Percentiles rank a stretch among this genome's conserved stretches.
Evolutionary conservation across 768 basidiomycete genomes (phyloP).

Genomic region (Dioszegia crocea): DNA sequence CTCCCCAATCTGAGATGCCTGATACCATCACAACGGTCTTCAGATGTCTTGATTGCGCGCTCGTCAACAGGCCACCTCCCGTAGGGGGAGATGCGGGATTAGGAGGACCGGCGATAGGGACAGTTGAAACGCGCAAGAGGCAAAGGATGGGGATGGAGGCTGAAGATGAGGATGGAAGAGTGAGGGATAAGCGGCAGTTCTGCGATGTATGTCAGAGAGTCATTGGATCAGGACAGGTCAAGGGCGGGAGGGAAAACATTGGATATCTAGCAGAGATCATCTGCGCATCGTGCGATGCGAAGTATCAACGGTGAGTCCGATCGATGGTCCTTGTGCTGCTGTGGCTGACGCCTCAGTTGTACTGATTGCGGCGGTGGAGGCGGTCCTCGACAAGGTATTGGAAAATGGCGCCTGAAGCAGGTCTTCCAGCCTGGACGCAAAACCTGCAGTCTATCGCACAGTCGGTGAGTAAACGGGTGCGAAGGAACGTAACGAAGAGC

Average conservation of each 20-base stretch:
- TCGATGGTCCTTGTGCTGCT: background rate
- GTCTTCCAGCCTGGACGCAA: constrained; percentile 48
- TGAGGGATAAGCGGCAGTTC: constrained; percentile 22
- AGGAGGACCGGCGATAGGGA: constrained; percentile 20
- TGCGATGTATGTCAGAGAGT: constrained; percentile 48
- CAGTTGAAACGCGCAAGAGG: constrained; percentile 38
- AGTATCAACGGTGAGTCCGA: constrained; percentile 39
- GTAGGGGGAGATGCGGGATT: constrained; percentile 15
- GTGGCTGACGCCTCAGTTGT: constrained; percentile 2
- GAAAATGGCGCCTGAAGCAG: constrained; percentile 49
- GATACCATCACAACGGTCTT: constrained; percentile 18
- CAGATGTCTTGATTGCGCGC: constrained; percentile 25
- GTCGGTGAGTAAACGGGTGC: constrained; percentile 19
- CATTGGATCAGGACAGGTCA: constrained; percentile 24
- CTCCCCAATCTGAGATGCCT: constrained; percentile 29
- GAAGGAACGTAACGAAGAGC: background rate
- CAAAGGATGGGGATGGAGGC: constrained; percentile 27
- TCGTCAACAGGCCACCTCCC: constrained; percentile 15
- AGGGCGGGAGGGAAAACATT: constrained; percentile 22
- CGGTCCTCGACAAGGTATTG: constrained; percentile 46
- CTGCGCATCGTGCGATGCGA: constrained; percentile 37
- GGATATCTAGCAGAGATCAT: constrained; percentile 36
- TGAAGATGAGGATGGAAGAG: constrained; percentile 32
- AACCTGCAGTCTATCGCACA: constrained; percentile 47
- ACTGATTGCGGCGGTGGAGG: constrained; percentile 48